These are phyloP conservation scores for Stentor coeruleus DNA, from an alignment of 73 alveolate species.

Conservation along the genomic window DNA sequence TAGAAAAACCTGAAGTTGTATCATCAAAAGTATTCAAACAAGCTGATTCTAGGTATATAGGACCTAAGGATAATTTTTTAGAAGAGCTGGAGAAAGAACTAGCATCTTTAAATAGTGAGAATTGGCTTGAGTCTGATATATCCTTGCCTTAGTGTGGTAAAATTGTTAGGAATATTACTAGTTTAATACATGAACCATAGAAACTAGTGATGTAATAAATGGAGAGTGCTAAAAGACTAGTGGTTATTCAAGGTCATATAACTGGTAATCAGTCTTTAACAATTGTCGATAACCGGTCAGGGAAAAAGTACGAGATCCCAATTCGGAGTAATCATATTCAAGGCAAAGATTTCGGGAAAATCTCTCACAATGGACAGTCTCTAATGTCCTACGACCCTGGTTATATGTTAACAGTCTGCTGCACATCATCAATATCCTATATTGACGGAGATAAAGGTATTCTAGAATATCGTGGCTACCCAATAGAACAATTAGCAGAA, in stretches of 20 bases:
- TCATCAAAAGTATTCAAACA: neutral
- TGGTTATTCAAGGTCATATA: neutral
- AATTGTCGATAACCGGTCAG: constrained; percentile 36
- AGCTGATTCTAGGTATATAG: neutral
- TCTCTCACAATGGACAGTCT: constrained; percentile 62
- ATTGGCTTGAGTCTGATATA: constrained; percentile 11
- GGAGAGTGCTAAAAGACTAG: neutral
- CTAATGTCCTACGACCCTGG: constrained; percentile 88
- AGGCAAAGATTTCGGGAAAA: constrained; percentile 67
- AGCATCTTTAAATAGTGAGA: neutral
- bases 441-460: constrained; percentile 93
- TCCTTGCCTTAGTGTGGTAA: neutral
- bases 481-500: constrained; percentile 86
- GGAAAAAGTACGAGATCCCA: constrained; percentile 44
- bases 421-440: constrained; percentile 75
- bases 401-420: constrained; percentile 76
- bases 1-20: neutral
- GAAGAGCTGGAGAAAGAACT: constrained; percentile 19
- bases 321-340: constrained; percentile 57
- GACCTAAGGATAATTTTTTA: constrained; percentile 4
- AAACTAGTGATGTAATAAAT: constrained; percentile 6
- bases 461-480: constrained; percentile 90
- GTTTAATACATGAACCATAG: neutral
- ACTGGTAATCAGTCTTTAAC: constrained; percentile 28
- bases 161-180: neutral